A percentile compares a stretch with the other conserved stretches of the same genome.
Conservation (phyloP, 1,139 yeast species). For the Debaryomyces nepalensis region DNA sequence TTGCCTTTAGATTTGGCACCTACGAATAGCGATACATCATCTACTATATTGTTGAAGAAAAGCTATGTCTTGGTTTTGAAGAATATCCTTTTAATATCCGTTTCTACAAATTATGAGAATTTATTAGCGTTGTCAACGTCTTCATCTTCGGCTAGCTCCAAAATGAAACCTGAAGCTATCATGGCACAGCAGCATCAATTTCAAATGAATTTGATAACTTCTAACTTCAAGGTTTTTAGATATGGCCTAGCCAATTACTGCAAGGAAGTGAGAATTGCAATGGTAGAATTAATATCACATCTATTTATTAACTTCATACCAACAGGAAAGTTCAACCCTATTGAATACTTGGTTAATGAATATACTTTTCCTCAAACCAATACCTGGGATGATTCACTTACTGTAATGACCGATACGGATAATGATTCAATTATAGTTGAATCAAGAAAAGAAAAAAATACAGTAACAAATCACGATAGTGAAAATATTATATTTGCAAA, state of each 20-base stretch:
- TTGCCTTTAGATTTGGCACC: slow-evolving; percentile 20
- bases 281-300: slow-evolving; percentile 42
- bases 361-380: slow-evolving; percentile 37
- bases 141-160: slow-evolving; percentile 41
- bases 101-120: slow-evolving; percentile 44
- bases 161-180: slow-evolving; percentile 48
- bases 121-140: slow-evolving; percentile 43
- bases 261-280: slow-evolving; percentile 44
- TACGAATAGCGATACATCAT: slow-evolving; percentile 22
- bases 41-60: slow-evolving; percentile 35
- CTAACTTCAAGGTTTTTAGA: slow-evolving; percentile 37
- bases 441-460: slow-evolving; percentile 28
- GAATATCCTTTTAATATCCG: slow-evolving; percentile 38
- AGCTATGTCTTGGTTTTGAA: slow-evolving; percentile 40
- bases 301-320: slow-evolving; percentile 43
- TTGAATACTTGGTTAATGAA: slow-evolving; percentile 39
- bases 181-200: slow-evolving; percentile 48
- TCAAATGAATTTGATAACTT: slow-evolving; percentile 34
- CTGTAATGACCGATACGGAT: slow-evolving; percentile 23
- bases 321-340: slow-evolving; percentile 43
- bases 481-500: slow-evolving; percentile 28
- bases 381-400: slow-evolving; percentile 30
- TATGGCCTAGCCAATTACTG: slow-evolving; percentile 39
- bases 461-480: slow-evolving; percentile 32
- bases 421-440: slow-evolving; percentile 23